Base-by-base conservation (phyloP, 306 rosid species). In the Chamaecrista fasciculata region DNA sequence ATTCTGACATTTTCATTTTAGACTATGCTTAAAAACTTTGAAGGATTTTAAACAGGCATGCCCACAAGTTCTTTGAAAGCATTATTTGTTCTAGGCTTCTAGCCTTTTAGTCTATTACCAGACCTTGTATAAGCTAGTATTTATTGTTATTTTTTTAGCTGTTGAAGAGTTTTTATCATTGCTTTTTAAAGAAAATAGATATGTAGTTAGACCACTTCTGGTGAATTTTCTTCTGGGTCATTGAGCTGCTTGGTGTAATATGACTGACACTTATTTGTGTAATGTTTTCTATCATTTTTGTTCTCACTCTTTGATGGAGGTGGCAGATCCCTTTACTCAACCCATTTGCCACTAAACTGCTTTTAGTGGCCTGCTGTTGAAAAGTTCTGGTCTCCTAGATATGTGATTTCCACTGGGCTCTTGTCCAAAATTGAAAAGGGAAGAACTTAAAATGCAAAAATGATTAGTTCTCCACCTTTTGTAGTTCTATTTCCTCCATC, bases 1-100 rank as follows among this genome's bases (percentile, higher is more conserved):
- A 59, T 56, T n/a, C 62, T 14, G 12, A 49, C 28, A n/a, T 23
- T 16, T 58, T 52, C 19, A 31, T 44, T 52, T 44, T 0, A 71
- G 42, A 20, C 51, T 23, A 11, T 67, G 21, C 20, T 37, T 23
- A n/a, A 59, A 19, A 59, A 48, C 24, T 55, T 62, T 44, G 42
- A 34, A 59, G 71, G 21, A 31, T 31, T 68, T 79, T 71, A 75
- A 20, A 70, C 23, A 31, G 39, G 62, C 66, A 19, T 71, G 18
- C 48, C 44, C 48, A 59, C 20, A 7, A 43, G 69, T 46, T 25
- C 72, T 51, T 16, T 12, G 26, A 48, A 47, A 20, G 23, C 44
- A 9, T 16, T 58, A 8, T 18, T 11, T 58, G 44, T 36, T 16
- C 0, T 31, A 29, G 24, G 14, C 44, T 29, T 31, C 18, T 4